Base-by-base conservation (phyloP, 352 stramenopile species). In the Vaucheria bursata region DNA sequence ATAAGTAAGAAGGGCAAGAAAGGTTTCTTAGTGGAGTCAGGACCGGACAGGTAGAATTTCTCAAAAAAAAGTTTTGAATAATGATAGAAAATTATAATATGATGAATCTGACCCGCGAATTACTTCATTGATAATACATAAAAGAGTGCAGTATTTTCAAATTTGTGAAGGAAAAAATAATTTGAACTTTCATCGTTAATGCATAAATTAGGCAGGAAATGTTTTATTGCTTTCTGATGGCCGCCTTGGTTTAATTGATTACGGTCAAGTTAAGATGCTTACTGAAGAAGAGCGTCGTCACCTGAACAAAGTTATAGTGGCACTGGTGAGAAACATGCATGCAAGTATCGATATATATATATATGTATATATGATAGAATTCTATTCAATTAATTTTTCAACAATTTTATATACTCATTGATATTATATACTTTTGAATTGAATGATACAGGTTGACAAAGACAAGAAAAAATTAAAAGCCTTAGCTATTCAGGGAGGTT, bases 241-340 rank as follows among this genome's bases (percentile, higher is more conserved):
- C 29, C 59, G 59, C 29, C 59, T 69, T 34, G 59, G 59, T 38
- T 29, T 69, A 8, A 69, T 69, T 18, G 59, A 69, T 29, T 69
- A 69, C 34, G 59, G 59, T 29, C 59, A 69, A 38, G 59, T 69
- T 34, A 69, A 69, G 59, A 34, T 34, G 5, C 59, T 69, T 8
- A 69, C 59, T 34, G 59, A 69, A 8, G 33, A 69, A 38, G 59
- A 69, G 34, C 4, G 59, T 4, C 34, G 6, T 18, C 59, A 69
- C 59, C 18, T 69, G 29, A 34, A 29, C 33, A 38, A 69, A 38
- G 59, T 69, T 38, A 69, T 69, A 8, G 4, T 34, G 18, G 5
- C 6, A 6, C 4, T 69, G 59, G 59, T 69, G 59, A 69, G 59
- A 34, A 38, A 8, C 59, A 8, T 18, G 12, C 4, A 69, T 69